Percentiles rank a stretch among this genome's conserved stretches.
These are phyloP conservation scores for Paecilomyces niveus DNA, from an alignment of 2,329 filamentous ascomycete species.

Conservation along the genomic window DNA sequence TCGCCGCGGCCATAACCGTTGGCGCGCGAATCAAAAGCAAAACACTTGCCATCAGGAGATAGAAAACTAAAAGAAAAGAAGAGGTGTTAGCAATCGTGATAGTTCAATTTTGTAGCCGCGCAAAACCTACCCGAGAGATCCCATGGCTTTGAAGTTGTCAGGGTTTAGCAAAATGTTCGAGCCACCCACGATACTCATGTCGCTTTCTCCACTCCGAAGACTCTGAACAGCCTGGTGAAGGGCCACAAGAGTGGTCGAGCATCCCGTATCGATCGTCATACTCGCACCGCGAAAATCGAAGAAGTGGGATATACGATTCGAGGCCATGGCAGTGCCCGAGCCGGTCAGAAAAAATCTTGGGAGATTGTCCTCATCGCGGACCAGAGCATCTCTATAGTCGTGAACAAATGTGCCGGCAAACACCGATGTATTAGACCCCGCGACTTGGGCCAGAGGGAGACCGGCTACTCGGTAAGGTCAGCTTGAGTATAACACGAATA, in stretches of 20 bases:
- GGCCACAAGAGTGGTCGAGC: conserved; percentile 11
- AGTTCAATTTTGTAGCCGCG: too few relatives aligned
- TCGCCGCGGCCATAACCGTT: conserved; percentile 15
- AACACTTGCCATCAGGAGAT: conserved; percentile 4
- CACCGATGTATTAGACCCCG: neutral
- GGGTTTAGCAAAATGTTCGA: conserved; percentile 3
- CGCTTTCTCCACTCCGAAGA: conserved; percentile 6
- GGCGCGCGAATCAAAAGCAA: conserved; percentile 9
- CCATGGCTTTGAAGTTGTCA: neutral
- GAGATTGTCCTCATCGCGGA: conserved; percentile 12
- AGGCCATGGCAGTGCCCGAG: conserved; percentile 6
- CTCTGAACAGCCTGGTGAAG: conserved; percentile 15
- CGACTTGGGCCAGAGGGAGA: neutral
- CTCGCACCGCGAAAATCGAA: conserved; percentile 15
- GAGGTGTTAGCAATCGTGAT: too few relatives aligned
- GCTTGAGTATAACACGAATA: too few relatives aligned
- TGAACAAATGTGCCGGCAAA: conserved; percentile 2
- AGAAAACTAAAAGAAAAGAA: conserved; percentile 1
- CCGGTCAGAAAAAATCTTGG: neutral
- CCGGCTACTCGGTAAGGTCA: too few relatives aligned
- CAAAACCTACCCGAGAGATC: too few relatives aligned
- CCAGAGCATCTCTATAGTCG: conserved; percentile 12
- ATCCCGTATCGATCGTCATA: conserved; percentile 15
- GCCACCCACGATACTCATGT: conserved; percentile 2
- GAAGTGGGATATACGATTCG: conserved; percentile 18